phyloP scores from a whole-genome alignment of 2,329 filamentous ascomycete species.

The Apiospora rasikravindrae region DNA sequence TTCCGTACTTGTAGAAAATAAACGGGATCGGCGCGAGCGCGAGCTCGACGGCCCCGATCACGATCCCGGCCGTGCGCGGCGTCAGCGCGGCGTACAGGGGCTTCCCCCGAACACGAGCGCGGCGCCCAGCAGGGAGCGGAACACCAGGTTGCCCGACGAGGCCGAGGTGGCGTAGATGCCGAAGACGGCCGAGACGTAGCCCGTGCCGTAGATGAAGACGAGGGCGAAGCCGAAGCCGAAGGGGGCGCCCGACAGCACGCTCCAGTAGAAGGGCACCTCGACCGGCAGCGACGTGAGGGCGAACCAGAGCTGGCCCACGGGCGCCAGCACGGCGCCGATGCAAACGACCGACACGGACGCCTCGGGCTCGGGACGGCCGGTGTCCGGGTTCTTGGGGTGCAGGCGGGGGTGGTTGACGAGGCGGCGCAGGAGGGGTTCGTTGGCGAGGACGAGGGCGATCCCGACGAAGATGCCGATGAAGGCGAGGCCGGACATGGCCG shows the following conservation, averaged over 20 bases:
- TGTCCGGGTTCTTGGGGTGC: slow-evolving; percentile 63
- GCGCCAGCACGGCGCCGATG: slow-evolving; percentile 63
- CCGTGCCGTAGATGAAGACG: slow-evolving; percentile 70
- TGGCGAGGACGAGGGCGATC: slow-evolving; percentile 40
- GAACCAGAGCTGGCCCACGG: slow-evolving; percentile 66
- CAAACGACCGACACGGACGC: slow-evolving; percentile 68
- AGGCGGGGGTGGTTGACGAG: slow-evolving; percentile 56
- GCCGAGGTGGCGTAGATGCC: slow-evolving; percentile 69
- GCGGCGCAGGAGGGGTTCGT: slow-evolving; percentile 46
- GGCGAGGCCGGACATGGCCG: slow-evolving; percentile 59
- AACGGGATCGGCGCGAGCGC: slow-evolving; percentile 67
- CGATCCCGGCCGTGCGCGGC: slow-evolving; percentile 64
- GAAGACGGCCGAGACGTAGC: slow-evolving; percentile 68
- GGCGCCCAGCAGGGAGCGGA: slow-evolving; percentile 63
- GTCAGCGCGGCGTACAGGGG: slow-evolving; percentile 62
- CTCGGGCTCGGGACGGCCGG: slow-evolving; percentile 63
- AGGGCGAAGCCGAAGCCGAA: slow-evolving; percentile 67
- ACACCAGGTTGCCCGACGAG: slow-evolving; percentile 66
- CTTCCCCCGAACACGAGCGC: slow-evolving; percentile 63
- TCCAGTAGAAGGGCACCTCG: slow-evolving; percentile 64
- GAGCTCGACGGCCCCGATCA: slow-evolving; percentile 63
- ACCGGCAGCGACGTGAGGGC: slow-evolving; percentile 67
- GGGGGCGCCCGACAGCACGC: slow-evolving; percentile 65
- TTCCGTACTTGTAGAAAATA: slow-evolving; percentile 56
- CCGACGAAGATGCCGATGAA: slow-evolving; percentile 25